phyloP scores from a whole-genome alignment of 768 basidiomycete species.

The Collybiopsis luxurians region DNA sequence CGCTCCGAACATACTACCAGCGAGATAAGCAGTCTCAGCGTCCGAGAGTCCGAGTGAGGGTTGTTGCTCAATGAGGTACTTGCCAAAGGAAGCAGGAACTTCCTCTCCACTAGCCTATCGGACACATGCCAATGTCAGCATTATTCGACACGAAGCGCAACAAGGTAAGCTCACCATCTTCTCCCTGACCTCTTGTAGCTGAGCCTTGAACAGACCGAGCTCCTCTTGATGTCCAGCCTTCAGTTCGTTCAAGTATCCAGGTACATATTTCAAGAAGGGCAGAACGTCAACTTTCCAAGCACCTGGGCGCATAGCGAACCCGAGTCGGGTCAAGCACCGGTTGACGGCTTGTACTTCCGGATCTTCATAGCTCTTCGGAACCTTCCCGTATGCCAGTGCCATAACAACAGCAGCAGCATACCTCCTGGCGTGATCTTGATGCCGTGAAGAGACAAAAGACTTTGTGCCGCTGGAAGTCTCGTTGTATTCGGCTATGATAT shows the following conservation, averaged over 20 bases:
- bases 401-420: constrained; percentile 51
- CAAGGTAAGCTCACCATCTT: constrained; percentile 45
- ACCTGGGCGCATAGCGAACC: constrained; percentile 40
- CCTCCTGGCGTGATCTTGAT: constrained; percentile 56
- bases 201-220: constrained; percentile 49
- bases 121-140: neutral
- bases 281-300: constrained; percentile 46
- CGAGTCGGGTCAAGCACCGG: constrained; percentile 42
- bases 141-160: too few relatives aligned
- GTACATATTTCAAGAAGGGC: constrained; percentile 37
- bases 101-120: constrained; percentile 30
- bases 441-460: constrained; percentile 28
- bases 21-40: constrained; percentile 51
- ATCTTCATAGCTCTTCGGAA: constrained; percentile 39
- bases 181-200: constrained; percentile 42
- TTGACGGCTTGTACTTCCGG: constrained; percentile 47
- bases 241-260: constrained; percentile 54
- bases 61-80: constrained; percentile 55
- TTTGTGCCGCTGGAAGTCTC: neutral
- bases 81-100: constrained; percentile 48
- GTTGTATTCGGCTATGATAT: constrained; percentile 31
- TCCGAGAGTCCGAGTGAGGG: too few relatives aligned
- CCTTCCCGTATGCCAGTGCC: constrained; percentile 48
- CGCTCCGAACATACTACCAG: constrained; percentile 64
- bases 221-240: constrained; percentile 56